These are phyloP conservation scores for Capsaspora owczarzaki DNA, from an alignment of 78 protist genomes.

Conservation along the genomic window DNA sequence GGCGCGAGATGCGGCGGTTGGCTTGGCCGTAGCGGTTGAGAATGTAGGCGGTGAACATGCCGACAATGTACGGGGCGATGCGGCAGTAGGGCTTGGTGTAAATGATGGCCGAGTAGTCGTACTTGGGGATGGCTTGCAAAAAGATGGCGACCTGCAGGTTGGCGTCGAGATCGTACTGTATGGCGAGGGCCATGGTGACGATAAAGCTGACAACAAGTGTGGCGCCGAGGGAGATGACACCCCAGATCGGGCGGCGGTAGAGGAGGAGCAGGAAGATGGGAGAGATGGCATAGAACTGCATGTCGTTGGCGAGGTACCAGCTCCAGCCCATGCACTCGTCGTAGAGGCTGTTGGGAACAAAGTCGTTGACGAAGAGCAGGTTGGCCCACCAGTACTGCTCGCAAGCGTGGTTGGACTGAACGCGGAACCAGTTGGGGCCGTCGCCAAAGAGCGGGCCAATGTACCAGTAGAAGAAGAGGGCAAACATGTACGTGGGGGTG, in stretches of 20 bases:
- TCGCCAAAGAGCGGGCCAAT: background rate
- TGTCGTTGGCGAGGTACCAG: background rate
- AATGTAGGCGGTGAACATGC: background rate
- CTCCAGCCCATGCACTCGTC: background rate
- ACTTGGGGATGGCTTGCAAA: background rate
- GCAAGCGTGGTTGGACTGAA: background rate
- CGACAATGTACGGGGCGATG: background rate
- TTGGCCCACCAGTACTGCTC: background rate
- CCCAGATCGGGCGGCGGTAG: background rate
- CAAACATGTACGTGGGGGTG: background rate
- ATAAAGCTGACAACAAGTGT: background rate
- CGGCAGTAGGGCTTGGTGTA: background rate
- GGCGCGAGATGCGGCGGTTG: background rate
- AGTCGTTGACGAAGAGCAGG: background rate
- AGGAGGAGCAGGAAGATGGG: background rate
- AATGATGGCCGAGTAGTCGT: background rate
- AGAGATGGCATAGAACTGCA: background rate
- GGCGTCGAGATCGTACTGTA: too few relatives aligned
- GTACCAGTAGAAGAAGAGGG: background rate
- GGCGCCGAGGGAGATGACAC: background rate
- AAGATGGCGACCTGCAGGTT: background rate
- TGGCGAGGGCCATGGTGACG: background rate
- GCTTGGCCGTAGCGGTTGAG: background rate
- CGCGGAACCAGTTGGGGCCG: background rate
- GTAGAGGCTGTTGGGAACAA: background rate